Evolutionary conservation across 192 early-diverging fungal genomes (phyloP).

Genomic region (Mortierella alpina): DNA sequence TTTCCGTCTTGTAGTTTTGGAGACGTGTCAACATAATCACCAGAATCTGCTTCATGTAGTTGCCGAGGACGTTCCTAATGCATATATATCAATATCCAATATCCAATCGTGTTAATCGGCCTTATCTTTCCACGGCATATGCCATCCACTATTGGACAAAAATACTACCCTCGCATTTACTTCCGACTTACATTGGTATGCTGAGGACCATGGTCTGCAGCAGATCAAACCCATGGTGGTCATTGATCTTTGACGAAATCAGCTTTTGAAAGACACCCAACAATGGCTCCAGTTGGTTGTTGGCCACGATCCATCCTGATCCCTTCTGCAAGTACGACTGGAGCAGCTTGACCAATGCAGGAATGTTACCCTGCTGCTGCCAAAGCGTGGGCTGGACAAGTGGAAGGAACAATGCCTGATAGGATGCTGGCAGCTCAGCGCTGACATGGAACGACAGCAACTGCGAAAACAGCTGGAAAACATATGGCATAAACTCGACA

Average conservation of each 20-base stretch:
- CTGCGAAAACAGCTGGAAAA: conserved; percentile 95
- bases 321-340: conserved; percentile 87
- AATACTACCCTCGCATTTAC: conserved; percentile 52
- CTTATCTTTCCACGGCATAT: background rate
- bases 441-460: conserved; percentile 82
- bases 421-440: conserved; percentile 73
- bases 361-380: conserved; percentile 92
- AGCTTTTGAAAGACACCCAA: conserved; percentile 96
- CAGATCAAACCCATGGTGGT: conserved; percentile 88
- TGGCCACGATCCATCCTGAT: conserved; percentile 71
- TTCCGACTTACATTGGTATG: conserved; percentile 76
- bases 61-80: conserved; percentile 52
- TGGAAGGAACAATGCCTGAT: conserved; percentile 78
- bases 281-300: conserved; percentile 81
- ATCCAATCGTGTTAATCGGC: background rate
- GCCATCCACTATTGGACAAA: conserved; percentile 15
- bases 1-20: conserved; percentile 69
- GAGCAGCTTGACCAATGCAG: conserved; percentile 91
- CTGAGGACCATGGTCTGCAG: conserved; percentile 81
- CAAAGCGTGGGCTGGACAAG: conserved; percentile 89
- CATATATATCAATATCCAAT: conserved; percentile 35
- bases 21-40: conserved; percentile 58
- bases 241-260: conserved; percentile 83
- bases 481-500: conserved; percentile 95
- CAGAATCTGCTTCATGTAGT: conserved; percentile 62